Conservation (phyloP, 345 rosid genomes). For the Geranium rotundifolium region DNA sequence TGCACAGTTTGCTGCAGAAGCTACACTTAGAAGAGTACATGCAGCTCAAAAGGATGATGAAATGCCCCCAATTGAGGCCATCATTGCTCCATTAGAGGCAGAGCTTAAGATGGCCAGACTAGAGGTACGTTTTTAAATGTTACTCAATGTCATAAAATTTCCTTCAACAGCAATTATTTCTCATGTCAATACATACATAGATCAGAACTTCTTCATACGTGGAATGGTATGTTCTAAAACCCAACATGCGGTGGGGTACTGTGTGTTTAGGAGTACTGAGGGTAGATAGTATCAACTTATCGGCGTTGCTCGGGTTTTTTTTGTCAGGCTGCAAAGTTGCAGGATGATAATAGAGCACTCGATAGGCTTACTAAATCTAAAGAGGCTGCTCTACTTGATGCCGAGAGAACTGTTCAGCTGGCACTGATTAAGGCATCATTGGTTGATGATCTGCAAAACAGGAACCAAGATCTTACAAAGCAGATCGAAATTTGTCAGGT, state of each 20-base stretch:
- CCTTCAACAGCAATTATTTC: background rate
- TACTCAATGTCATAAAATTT: background rate
- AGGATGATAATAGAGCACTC: constrained; percentile 40
- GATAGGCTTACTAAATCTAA: constrained; percentile 43
- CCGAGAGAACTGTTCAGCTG: constrained; percentile 39
- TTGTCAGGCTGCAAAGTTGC: constrained; percentile 28
- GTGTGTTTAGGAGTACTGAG: background rate
- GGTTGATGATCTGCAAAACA: constrained; percentile 45
- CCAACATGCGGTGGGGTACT: background rate
- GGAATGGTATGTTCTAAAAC: background rate
- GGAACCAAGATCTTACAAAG: constrained; percentile 41
- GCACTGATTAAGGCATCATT: constrained; percentile 42
- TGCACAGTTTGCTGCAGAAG: constrained; percentile 46
- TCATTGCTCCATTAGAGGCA: constrained; percentile 37
- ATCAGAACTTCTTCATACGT: background rate
- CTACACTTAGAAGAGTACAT: constrained; percentile 42
- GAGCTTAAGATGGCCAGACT: constrained; percentile 39
- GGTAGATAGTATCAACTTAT: background rate
- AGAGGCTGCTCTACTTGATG: constrained; percentile 42
- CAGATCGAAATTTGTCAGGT: constrained; percentile 52
- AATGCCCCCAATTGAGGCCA: constrained; percentile 51
- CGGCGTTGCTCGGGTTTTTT: constrained; percentile 2
- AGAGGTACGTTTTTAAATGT: constrained; percentile 21
- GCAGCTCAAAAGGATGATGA: constrained; percentile 47
- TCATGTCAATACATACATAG: background rate